phyloP scores from a whole-genome alignment of 805 yeast genomes.

The Myxozyma vanderwaltii region DNA sequence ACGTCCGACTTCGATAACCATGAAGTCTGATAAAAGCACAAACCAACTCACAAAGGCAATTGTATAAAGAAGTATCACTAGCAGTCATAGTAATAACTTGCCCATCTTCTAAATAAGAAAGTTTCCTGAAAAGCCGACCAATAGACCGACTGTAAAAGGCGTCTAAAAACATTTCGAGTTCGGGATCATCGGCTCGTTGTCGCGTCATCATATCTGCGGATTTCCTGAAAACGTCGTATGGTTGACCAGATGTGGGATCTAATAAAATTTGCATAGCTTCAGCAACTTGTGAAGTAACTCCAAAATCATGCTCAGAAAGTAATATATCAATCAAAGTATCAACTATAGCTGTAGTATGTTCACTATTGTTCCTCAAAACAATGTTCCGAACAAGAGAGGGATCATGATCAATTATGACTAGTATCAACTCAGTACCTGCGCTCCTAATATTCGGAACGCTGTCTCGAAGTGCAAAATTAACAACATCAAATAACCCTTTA shows the following conservation, averaged over 20 bases:
- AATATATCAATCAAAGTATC: constrained; percentile 57
- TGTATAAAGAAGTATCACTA: constrained; percentile 43
- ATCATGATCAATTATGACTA: constrained; percentile 82
- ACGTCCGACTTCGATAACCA: constrained; percentile 60
- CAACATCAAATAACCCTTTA: constrained; percentile 68
- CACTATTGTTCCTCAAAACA: constrained; percentile 8
- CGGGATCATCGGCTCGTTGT: constrained; percentile 29
- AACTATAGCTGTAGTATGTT: constrained; percentile 36
- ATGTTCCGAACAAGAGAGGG: constrained; percentile 42
- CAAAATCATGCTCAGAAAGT: constrained; percentile 63
- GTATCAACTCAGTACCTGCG: constrained; percentile 77
- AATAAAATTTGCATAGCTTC: constrained; percentile 79
- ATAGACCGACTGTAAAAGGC: constrained; percentile 68
- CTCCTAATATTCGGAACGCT: constrained; percentile 53
- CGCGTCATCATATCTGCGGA: constrained; percentile 21
- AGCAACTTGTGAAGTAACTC: constrained; percentile 76
- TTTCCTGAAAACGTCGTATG: constrained; percentile 19
- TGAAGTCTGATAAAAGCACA: constrained; percentile 70
- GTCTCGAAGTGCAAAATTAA: constrained; percentile 70
- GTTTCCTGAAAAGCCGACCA: constrained; percentile 54
- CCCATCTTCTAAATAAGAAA: constrained; percentile 43
- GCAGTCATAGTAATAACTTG: constrained; percentile 1
- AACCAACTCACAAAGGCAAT: constrained; percentile 69
- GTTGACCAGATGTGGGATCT: constrained; percentile 51
- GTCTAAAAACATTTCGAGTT: constrained; percentile 47